These are phyloP conservation scores for Lyophyllum semitale DNA, from an alignment of 768 basidiomycete species.

Conservation along the genomic window DNA sequence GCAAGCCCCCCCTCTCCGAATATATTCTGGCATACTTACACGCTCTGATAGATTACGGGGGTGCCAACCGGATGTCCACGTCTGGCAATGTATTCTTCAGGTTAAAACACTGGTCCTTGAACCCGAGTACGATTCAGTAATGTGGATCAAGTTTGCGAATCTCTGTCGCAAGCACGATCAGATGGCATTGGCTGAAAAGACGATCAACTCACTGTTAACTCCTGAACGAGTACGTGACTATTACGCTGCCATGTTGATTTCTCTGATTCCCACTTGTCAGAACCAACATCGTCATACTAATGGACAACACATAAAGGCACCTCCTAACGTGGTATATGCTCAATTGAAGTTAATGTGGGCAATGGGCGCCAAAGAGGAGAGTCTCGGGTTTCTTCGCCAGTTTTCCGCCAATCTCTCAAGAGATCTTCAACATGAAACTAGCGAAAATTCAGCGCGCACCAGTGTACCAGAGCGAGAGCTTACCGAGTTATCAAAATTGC, in stretches of 20 bases:
- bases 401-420: slow-evolving; percentile 77
- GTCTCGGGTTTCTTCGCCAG: slow-evolving; percentile 77
- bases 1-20: slow-evolving; percentile 39
- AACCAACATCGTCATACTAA: slow-evolving; percentile 51
- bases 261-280: slow-evolving; percentile 20
- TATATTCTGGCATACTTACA: background rate
- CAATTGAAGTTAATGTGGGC: slow-evolving; percentile 98
- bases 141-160: slow-evolving; percentile 99
- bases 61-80: slow-evolving; percentile 97
- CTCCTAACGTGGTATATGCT: slow-evolving; percentile 95
- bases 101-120: slow-evolving; percentile 91
- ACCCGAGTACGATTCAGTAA: slow-evolving; percentile 91
- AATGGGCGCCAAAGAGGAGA: slow-evolving; percentile 73
- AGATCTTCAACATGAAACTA: slow-evolving; percentile 68
- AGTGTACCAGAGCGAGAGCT: slow-evolving; percentile 61
- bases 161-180: slow-evolving; percentile 94
- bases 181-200: slow-evolving; percentile 95
- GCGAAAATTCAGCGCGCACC: slow-evolving; percentile 50
- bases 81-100: slow-evolving; percentile 97
- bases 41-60: slow-evolving; percentile 75
- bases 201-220: slow-evolving; percentile 87
- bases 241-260: background rate
- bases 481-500: slow-evolving; percentile 71
- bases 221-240: slow-evolving; percentile 57
- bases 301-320: slow-evolving; percentile 65